Conservation (phyloP, 495 filamentous ascomycete genomes). For the Usnea hakonensis region DNA sequence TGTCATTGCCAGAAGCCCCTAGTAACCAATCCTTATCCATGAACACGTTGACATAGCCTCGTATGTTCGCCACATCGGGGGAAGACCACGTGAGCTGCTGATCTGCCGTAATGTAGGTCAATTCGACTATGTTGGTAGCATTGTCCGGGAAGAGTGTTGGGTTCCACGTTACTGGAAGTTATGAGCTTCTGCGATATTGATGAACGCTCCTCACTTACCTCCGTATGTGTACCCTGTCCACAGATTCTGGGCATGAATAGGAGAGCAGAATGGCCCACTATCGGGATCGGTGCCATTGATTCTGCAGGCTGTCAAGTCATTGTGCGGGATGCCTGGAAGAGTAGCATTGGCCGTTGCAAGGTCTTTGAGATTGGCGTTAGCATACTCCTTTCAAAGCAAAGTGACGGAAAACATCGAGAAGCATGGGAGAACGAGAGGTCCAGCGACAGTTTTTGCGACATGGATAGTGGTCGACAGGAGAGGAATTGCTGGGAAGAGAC, state of each 20-base stretch:
- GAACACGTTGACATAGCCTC: slow-evolving; percentile 18
- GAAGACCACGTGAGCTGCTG: slow-evolving; percentile 18
- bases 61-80: slow-evolving; percentile 5
- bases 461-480: neutral
- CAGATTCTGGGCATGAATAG: slow-evolving; percentile 19
- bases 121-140: slow-evolving; percentile 5
- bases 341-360: slow-evolving; percentile 18
- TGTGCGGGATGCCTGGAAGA: slow-evolving; percentile 16
- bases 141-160: slow-evolving; percentile 15
- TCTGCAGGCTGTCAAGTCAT: slow-evolving; percentile 18
- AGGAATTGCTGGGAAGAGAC: neutral
- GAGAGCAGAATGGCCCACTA: slow-evolving; percentile 21
- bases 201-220: slow-evolving; percentile 5
- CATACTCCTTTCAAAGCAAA: neutral
- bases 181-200: neutral
- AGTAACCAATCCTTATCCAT: slow-evolving; percentile 18
- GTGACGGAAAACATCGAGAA: neutral
- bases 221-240: slow-evolving; percentile 19
- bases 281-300: slow-evolving; percentile 16
- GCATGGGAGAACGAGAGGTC: neutral
- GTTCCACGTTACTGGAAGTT: slow-evolving; percentile 21
- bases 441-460: neutral
- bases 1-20: slow-evolving; percentile 17
- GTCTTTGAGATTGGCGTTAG: neutral
- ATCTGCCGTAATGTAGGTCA: slow-evolving; percentile 9